Base-by-base conservation (phyloP, 1,284 basidiomycete species). In the Pseudozyma tsukubaensis region DNA sequence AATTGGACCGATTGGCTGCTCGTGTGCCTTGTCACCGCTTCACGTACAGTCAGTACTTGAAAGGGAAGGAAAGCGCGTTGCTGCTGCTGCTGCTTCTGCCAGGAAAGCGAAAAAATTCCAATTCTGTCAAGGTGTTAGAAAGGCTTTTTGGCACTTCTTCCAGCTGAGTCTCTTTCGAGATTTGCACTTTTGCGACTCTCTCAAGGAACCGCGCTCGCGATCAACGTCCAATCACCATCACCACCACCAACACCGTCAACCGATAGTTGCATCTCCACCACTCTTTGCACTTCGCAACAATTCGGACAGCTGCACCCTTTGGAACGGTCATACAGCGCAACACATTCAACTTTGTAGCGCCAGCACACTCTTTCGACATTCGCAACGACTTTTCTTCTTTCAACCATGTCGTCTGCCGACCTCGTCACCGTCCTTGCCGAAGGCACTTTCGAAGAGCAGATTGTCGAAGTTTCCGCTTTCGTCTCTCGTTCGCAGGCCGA, bases 391-490 rank as follows among this genome's bases (percentile, higher is more conserved):
- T n/a, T 21, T 19, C 40, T 13, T 24, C 53, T 21, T 19, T 12
- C 54, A 39, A 74, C 13, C 60, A 83, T 80, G 79, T 54, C 77
- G 18, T 29, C 24, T 29, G 50, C 73, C 29, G 80, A 83, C 60
- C 73, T 83, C 19, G 72, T 83, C 57, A 76, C 81, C 44, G 81
- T 83, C 24, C 75, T 83, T 18, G 79, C 70, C 48, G 81, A 83
- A 24, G 76, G 78, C 64, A 72, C 81, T 34, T 82, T 83, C 49
- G 66, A 74, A 47, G 82, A 83, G 48, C 79, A 82, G 67, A 59
- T 80, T 18, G 60, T 76, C 49, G 82, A 84, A 54, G 57, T 72
- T 8, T 74, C 73, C 3, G 64, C 79, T 16, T 72, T 83, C 55
- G 63, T 83, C 44, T 79, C 81, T 21, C 77, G 81, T 44, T 67